These are phyloP conservation scores for Petrea volubilis DNA, from an alignment of 257 asterid species.

Conservation along the genomic window DNA sequence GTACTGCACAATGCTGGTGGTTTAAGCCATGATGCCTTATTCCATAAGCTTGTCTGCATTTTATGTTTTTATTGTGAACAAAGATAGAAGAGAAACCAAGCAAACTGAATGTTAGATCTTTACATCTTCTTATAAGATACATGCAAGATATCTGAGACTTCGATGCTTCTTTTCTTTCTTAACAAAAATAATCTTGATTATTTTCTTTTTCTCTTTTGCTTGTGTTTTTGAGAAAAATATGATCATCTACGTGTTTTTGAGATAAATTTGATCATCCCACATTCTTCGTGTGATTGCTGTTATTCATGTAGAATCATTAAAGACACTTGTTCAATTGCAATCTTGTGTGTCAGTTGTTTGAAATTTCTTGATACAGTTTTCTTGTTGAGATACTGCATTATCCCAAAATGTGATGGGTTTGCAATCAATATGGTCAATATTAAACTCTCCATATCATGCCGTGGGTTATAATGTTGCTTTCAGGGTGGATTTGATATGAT, in stretches of 20 bases:
- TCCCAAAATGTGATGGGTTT: background rate
- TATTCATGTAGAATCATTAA: background rate
- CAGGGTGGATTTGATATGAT: conserved; percentile 99
- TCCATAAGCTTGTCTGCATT: background rate
- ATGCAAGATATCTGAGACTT: background rate
- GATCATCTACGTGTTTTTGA: too few species aligned
- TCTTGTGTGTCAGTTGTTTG: conserved; percentile 4
- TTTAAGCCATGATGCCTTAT: background rate
- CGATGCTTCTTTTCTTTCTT: background rate
- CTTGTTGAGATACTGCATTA: background rate
- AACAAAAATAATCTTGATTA: background rate
- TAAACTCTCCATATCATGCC: background rate
- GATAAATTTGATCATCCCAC: background rate
- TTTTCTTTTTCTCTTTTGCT: background rate
- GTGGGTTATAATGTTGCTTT: conserved; percentile 2
- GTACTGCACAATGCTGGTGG: background rate
- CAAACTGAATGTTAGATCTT: background rate
- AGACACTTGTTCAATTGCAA: background rate
- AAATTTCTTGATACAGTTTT: background rate
- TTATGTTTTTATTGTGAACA: background rate
- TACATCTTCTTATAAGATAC: background rate
- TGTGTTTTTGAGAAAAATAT: background rate
- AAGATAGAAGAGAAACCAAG: background rate
- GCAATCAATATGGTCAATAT: background rate
- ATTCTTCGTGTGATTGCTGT: background rate